Base-by-base conservation (phyloP, 768 basidiomycete species). In the Tremella mesenterica region DNA sequence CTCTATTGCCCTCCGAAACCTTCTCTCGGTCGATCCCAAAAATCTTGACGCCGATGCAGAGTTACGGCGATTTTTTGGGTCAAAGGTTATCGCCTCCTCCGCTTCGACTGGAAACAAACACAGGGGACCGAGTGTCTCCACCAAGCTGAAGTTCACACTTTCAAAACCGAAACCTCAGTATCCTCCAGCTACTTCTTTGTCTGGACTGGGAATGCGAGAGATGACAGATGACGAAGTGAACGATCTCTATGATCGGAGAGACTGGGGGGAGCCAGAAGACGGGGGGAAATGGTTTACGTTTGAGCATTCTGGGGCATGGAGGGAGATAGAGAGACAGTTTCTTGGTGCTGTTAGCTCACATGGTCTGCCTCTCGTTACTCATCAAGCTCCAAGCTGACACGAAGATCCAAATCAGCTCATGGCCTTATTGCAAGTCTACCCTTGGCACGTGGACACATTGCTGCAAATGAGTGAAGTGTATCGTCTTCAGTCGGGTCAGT, bases 371-470 rank as follows among this genome's bases (percentile, higher is more conserved):
- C 25, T 30, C n/a, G 16, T 41, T 28, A 23, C 28, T 34, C 44
- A 2, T 44, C n/a, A 28, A 27, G 44, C 38, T 41, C 1, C 26
- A 3, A 47, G 34, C 34, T 52, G 47, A 48, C 28, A 2, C 14
- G 4, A 52, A 74, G 73, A 74, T 45, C 73, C 73, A 48, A 74
- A 74, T 43, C 61, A 73, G 56, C 80, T 99, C 41, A 85, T 82
- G 73, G 79, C 81, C 18, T 76, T 96, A 7, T 65, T 93, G n/a
- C 78, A 81, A 23, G 80, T 79, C 34, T 79, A 85, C 50, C 89
- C 88, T 0, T 96, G 89, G 82, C 95, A 97, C 62, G 86, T 84
- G 1, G 93, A 97, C 71, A 92, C 92, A 0, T 76, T 93, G 1
- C 77, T 93, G 2, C 88, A 92, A 64, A 74, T 92, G 13, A 82